Evolutionary conservation across 2,329 filamentous ascomycete species (phyloP).

Genomic region (Nakataea oryzae): DNA sequence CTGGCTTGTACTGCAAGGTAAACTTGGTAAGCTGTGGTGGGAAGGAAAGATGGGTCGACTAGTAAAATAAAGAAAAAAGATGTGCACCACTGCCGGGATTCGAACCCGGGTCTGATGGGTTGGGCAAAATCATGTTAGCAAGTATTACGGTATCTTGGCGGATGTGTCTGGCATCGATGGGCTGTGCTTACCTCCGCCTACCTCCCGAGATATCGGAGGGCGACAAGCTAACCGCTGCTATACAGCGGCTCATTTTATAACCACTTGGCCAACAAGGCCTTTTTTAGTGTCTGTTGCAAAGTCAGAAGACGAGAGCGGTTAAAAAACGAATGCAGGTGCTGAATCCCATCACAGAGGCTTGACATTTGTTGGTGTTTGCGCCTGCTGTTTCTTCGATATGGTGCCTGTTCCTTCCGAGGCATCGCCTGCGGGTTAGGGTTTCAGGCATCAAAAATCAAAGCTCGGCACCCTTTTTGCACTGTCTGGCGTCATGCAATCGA

Average conservation of each 20-base stretch:
- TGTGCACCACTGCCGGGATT: not conserved
- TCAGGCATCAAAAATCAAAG: too few relatives aligned
- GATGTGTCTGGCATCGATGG: not conserved
- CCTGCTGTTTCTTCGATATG: not conserved
- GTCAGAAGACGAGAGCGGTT: not conserved
- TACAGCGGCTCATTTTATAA: not conserved
- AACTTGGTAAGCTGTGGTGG: too few relatives aligned
- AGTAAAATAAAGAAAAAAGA: not conserved
- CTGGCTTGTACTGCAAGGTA: too few relatives aligned
- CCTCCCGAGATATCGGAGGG: not conserved
- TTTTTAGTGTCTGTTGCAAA: not conserved
- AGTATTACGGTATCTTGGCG: not conserved
- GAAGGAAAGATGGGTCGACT: too few relatives aligned
- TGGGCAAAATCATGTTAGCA: not conserved
- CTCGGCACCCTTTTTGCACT: too few relatives aligned
- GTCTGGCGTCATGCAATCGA: too few relatives aligned
- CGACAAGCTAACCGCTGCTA: not conserved
- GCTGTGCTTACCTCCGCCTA: not conserved
- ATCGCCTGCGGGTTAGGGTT: too few relatives aligned
- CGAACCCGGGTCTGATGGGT: not conserved
- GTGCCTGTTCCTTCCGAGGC: not conserved
- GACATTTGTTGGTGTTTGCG: not conserved
- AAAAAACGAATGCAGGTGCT: not conserved
- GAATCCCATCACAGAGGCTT: not conserved
- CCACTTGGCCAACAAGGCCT: not conserved